Evolutionary conservation across 2,329 filamentous ascomycete genomes (phyloP), one percentile per base, ranked within the genome.

Genomic region (Epichloe aotearoae): DNA sequence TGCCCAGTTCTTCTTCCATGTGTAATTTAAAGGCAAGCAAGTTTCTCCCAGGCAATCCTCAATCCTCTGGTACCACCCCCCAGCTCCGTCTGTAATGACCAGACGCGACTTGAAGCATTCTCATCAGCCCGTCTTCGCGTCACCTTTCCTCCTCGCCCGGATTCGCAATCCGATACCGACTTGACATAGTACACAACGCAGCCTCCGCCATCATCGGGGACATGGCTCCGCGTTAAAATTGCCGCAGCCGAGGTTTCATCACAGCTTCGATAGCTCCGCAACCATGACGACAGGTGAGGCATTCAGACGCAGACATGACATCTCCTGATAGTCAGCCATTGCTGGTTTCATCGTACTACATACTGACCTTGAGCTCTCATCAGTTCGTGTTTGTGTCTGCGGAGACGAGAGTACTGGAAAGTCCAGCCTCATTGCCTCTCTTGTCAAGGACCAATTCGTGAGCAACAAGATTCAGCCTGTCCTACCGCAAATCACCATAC

Each of bases 371-470:
- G 44, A 56, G 41, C 41, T 52, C 45, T 34, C 17, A 34, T 50
- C 33, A 69, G 91, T 97, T 54, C 86, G 93, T 57, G 90, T 97
- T 62, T 95, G 89, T 68, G 88, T 97, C 53, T 96, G 90, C 72
- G 93, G 93, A 63, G 93, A 98, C 67, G 91, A 97, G 70, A 86
- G 86, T 60, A 89, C 86, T n/a, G 89, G 89, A 61, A 95, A 95
- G 71, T 93, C 86, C 53, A 93, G 87, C 67, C 77, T 95, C 66
- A 94, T 95, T 64, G 93, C 90, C 51, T 94, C 89, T 52, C 82
- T 98, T 39, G 91, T 98, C 66, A 97, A 97, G 66, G 91, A 96
- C 65, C 86, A 91, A 66, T 98, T 97, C 68, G 87, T 97, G 61
- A 88, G 86, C 57, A 88, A 87, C 69, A 95, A 94, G 72, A 96